Evolutionary conservation across 192 early-diverging fungal species (phyloP), one percentile per base, ranked within the genome.

Genomic region (Coemansia erecta): DNA sequence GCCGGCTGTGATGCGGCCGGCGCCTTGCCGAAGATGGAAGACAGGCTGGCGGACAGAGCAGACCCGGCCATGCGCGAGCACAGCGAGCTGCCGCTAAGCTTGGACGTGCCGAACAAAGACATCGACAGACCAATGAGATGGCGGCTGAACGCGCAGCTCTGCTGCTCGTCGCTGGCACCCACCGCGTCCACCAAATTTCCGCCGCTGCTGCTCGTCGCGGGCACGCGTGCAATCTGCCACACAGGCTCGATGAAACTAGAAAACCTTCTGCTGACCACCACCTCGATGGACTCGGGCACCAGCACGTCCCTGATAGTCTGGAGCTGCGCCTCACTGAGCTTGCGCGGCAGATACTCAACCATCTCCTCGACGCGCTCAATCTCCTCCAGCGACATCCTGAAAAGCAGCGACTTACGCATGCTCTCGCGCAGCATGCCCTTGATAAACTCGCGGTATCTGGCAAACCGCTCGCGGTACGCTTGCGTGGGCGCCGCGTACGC

Each of bases 321-420:
- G 14, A 77, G 53, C 52, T 67, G 63, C 0, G 31, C 21, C 3
- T 18, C 4, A 17, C 63, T 57, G 18, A 77, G 49, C 8, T 68
- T 53, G 14, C 64, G 63, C 14, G 74, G 74, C 53, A 77, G 15
- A 42, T 61, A 67, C 12, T 26, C 48, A 1, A 70, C 74, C 74
- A 77, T 77, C 11, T 67, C 53, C 35, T 66, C 64, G n/a, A 77
- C 53, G 0, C 33, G 47, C 37, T 53, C 51, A 21, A 77, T 69
- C 51, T 77, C 74, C 4, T 60, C 53, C 3, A 56, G 26, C 19
- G 74, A 18, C 4, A 31, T 23, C 13, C 51, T 24, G 35, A 77
- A 77, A 31, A 77, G 39, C 21, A 70, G 40, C 8, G 74, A 71
- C 13, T 59, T 62, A 6, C 14, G 12, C 13, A 47, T 47, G 41